Conservation (phyloP, 2,329 filamentous ascomycete genomes). For the Coniochaeta sp. region DNA sequence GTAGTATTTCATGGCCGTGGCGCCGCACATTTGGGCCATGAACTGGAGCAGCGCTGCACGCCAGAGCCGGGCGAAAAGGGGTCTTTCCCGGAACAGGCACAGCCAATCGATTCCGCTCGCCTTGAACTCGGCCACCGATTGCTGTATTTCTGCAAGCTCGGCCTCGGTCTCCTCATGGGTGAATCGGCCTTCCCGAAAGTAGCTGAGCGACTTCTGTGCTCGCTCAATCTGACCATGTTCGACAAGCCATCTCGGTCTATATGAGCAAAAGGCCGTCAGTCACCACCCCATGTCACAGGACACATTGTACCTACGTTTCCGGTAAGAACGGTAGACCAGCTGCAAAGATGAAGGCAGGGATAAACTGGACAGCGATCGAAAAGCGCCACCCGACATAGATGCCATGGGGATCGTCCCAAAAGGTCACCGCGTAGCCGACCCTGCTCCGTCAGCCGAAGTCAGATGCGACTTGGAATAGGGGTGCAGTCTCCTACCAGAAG, state of each 20-base stretch:
- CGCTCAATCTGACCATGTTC: conserved; percentile 35
- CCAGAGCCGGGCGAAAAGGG: conserved; percentile 46
- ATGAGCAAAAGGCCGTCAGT: background rate
- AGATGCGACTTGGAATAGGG: background rate
- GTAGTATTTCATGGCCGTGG: conserved; percentile 54
- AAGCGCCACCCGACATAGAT: conserved; percentile 43
- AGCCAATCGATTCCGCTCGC: conserved; percentile 29
- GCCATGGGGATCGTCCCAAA: conserved; percentile 38
- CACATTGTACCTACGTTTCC: conserved; percentile 37
- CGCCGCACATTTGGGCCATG: conserved; percentile 53
- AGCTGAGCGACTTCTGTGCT: conserved; percentile 35
- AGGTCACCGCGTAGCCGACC: conserved; percentile 48
- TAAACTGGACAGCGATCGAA: conserved; percentile 40
- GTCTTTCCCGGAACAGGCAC: conserved; percentile 39
- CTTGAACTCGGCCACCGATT: conserved; percentile 31
- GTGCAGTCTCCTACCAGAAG: conserved; percentile 38
- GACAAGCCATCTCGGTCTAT: conserved; percentile 49
- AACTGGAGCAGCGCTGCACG: conserved; percentile 49
- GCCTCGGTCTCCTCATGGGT: conserved; percentile 25
- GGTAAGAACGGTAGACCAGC: conserved; percentile 42
- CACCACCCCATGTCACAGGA: background rate
- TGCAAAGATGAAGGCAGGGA: conserved; percentile 42
- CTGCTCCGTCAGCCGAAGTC: conserved; percentile 21
- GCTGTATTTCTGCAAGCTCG: conserved; percentile 37
- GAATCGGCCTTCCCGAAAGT: conserved; percentile 38